Evolutionary conservation across 1,284 basidiomycete genomes (phyloP).

Genomic region (Puccinia novopanici): DNA sequence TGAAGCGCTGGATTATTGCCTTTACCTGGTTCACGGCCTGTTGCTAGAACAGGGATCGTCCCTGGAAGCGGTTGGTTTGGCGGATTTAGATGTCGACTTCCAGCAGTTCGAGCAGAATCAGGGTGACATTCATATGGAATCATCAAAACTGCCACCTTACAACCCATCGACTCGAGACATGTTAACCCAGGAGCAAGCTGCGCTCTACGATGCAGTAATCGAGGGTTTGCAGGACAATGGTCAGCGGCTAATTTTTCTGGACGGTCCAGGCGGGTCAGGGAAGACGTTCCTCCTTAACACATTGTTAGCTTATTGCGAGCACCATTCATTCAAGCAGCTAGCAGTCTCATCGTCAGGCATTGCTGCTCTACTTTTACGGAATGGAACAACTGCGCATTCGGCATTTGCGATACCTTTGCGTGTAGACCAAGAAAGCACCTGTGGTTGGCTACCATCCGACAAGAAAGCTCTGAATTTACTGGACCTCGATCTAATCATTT

Average conservation of each 20-base stretch:
- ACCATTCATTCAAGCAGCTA: constrained; percentile 59
- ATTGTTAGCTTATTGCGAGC: constrained; percentile 58
- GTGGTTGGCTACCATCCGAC: neutral
- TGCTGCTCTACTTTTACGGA: constrained; percentile 61
- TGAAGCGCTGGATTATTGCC: too few species aligned
- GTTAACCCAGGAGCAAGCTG: neutral
- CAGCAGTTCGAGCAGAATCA: too few species aligned
- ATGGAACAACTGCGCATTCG: constrained; percentile 63
- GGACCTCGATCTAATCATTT: neutral
- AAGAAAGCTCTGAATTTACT: neutral
- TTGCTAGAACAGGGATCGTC: too few species aligned
- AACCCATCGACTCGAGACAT: too few species aligned
- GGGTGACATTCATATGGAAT: too few species aligned
- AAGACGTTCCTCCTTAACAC: constrained; percentile 64
- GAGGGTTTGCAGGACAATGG: neutral
- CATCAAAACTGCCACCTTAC: too few species aligned
- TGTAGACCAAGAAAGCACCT: neutral
- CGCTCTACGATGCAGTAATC: neutral
- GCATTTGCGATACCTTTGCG: constrained; percentile 61
- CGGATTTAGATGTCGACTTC: too few species aligned
- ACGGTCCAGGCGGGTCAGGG: constrained; percentile 55
- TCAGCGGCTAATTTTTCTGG: neutral
- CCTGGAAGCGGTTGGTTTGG: too few species aligned
- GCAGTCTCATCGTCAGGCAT: constrained; percentile 60
- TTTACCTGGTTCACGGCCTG: too few species aligned